Evolutionary conservation across 768 basidiomycete genomes (phyloP).

Genomic region (Auriscalpium microsporum): DNA sequence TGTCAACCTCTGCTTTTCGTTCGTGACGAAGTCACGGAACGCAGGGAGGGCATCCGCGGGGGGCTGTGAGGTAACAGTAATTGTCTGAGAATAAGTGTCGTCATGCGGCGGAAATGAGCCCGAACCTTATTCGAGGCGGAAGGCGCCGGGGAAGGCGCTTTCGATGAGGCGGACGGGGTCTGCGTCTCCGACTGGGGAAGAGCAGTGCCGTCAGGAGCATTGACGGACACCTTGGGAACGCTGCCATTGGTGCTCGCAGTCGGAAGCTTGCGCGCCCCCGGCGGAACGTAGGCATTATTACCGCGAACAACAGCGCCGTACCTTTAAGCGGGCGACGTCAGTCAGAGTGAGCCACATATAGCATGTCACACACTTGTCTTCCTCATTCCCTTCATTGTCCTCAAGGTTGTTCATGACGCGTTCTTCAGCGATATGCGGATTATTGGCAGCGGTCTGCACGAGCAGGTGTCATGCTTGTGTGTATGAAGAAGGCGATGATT

Average conservation of each 20-base stretch:
- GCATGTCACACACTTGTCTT: constrained; percentile 71
- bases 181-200: constrained; percentile 32
- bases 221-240: constrained; percentile 66
- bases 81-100: too few relatives aligned
- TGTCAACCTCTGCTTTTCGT: constrained; percentile 82
- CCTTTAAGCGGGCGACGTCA: constrained; percentile 31
- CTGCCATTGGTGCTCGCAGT: constrained; percentile 21
- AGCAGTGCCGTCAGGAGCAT: constrained; percentile 65
- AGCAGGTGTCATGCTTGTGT: background rate
- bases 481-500: background rate
- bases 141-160: constrained; percentile 60
- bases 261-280: constrained; percentile 64
- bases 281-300: constrained; percentile 88
- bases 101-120: background rate
- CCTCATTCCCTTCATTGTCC: constrained; percentile 78
- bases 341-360: too few relatives aligned
- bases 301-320: constrained; percentile 89
- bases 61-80: constrained; percentile 30
- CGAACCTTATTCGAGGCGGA: constrained; percentile 45
- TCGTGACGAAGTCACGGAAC: constrained; percentile 89
- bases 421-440: constrained; percentile 88
- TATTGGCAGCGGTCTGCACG: constrained; percentile 50
- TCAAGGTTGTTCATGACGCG: constrained; percentile 44
- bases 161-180: constrained; percentile 38
- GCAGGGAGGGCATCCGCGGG: constrained; percentile 71